Evolutionary conservation across 163 green algal genomes (phyloP), one percentile per base, ranked within the genome.

Genomic region (Prototheca wickerhamii): DNA sequence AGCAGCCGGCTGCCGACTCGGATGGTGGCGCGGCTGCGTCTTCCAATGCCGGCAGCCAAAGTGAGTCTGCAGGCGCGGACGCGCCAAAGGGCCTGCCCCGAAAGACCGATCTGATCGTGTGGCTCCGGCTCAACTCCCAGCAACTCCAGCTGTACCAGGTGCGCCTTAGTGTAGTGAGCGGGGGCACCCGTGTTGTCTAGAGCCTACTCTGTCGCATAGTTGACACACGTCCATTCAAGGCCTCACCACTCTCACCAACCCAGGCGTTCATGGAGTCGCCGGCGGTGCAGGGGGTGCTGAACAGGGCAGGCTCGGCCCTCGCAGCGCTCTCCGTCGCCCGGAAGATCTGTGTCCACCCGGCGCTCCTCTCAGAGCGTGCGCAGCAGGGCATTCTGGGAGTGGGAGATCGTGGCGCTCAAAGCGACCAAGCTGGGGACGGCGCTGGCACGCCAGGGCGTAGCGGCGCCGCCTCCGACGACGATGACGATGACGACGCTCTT

Each of bases 51-150:
- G n/a, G n/a, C n/a, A n/a, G n/a, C n/a, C n/a, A n/a, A n/a, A n/a
- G n/a, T n/a, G n/a, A n/a, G n/a, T n/a, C n/a, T n/a, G n/a, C n/a
- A n/a, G n/a, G n/a, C n/a, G n/a, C n/a, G n/a, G n/a, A n/a, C n/a
- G n/a, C n/a, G 57, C 59, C 28, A 53, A 42, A 33, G 26, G 28
- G 44, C 61, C 60, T 42, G 63, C 77, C 60, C 73, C 58, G 26
- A 61, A 73, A 97, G 81, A 91, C 89, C 58, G 92, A 98, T 68
- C 64, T 98, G 20, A 88, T 98, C 37, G 85, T 97, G 20, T 98
- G 92, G 92, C 78, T 98, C 43, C 66, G 68, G 8, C 76, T 97
- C 55, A 82, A 82, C 54, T 65, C 79, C 1, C 59, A 83, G 58
- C 92, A 98, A 82, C 70, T 59, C 6, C 40, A 52, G 25, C 33